phyloP scores from a whole-genome alignment of 1,284 basidiomycete species.

The Porodaedalea pini region DNA sequence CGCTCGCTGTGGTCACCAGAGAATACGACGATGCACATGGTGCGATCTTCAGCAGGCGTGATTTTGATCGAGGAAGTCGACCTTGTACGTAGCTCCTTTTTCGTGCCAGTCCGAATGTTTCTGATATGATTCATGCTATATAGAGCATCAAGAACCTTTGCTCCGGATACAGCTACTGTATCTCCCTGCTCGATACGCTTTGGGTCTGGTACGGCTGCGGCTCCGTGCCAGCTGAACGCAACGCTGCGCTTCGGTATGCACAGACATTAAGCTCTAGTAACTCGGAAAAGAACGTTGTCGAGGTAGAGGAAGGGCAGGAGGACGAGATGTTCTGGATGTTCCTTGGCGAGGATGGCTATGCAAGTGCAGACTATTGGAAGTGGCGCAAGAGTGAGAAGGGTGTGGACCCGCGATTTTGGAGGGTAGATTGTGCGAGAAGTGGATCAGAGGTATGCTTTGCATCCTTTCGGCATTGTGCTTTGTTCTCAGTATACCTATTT shows the following conservation, averaged over 20 bases:
- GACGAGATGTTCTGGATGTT: conserved; percentile 84
- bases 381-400: conserved; percentile 47
- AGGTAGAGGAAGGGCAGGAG: conserved; percentile 53
- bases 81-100: conserved; percentile 44
- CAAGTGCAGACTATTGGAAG: conserved; percentile 74
- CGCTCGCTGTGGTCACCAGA: conserved; percentile 71
- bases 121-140: background rate
- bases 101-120: conserved; percentile 4
- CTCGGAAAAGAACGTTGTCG: conserved; percentile 46
- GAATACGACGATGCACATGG: conserved; percentile 75
- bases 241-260: conserved; percentile 60
- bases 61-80: conserved; percentile 71
- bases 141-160: conserved; percentile 67
- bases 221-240: conserved; percentile 52
- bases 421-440: conserved; percentile 41
- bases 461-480: background rate
- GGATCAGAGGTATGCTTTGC: conserved; percentile 7
- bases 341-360: conserved; percentile 67
- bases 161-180: conserved; percentile 74
- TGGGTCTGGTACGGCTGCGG: conserved; percentile 80
- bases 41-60: conserved; percentile 48
- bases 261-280: conserved; percentile 39
- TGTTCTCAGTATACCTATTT: background rate
- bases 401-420: conserved; percentile 52
- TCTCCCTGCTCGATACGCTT: conserved; percentile 62